Base-by-base conservation (phyloP, 1,284 basidiomycete species). In the Fistulinella cinereoalba region DNA sequence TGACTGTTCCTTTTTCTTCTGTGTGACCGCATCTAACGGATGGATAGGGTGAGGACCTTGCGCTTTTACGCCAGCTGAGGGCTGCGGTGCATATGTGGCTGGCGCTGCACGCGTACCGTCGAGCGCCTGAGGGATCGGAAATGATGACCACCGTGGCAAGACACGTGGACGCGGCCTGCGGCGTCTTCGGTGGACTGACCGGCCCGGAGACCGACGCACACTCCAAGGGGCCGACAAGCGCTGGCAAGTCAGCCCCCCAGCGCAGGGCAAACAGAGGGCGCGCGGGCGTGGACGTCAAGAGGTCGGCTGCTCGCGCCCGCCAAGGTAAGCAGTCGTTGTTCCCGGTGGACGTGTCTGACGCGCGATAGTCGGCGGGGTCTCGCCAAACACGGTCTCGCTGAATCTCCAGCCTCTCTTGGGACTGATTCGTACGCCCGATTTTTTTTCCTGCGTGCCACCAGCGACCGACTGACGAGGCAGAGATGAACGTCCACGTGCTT, bases 401-500 rank as follows among this genome's bases (percentile, higher is more conserved):
- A 80, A 85, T 46, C 54, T 34, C 8, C 46, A 44, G 7, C 32
- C 47, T 15, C 32, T 52, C 12, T 25, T 3, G 9, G 12, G 8
- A 16, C 37, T 7, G 2, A 9, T 10, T 27, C 5, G 22, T 9
- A n/a, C n/a, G n/a, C n/a, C n/a, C n/a, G n/a, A n/a, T n/a, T n/a
- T n/a, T n/a, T n/a, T n/a, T n/a, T n/a, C n/a, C n/a, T n/a, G n/a
- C n/a, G n/a, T n/a, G n/a, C n/a, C n/a, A n/a, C n/a, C n/a, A n/a
- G n/a, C n/a, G n/a, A n/a, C n/a, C n/a, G 44, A 28, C 52, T 54
- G 41, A 52, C n/a, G 13, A 22, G 1, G 7, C 34, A 66, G 89
- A 81, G 41, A 75, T 83, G 49, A 71, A 80, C 10, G 67, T 81
- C 0, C 75, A 82, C 29, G 67, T 93, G 23, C 74, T 90, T n/a